Base-by-base conservation (phyloP, 257 asterid species). In the Fraxinus pennsylvanica region DNA sequence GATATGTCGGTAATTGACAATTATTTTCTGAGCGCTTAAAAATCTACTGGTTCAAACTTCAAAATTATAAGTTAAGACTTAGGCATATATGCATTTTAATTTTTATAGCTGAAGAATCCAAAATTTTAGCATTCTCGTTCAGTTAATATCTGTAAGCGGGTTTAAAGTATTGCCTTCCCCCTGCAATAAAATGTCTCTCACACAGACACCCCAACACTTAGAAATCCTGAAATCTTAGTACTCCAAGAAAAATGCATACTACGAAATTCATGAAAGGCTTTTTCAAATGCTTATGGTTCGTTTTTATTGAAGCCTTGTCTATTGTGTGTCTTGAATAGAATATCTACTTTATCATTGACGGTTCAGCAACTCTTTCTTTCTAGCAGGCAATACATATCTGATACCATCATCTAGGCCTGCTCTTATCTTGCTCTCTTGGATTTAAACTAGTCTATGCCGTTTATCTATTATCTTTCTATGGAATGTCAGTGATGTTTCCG, bases 361-460 rank as follows among this genome's bases (percentile, higher is more conserved):
- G 10, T 10, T 54, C 25, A 19, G 22, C 22, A 54, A 17, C 27
- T 5, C 9, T 17, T 3, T n/a, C 65, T 17, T 54, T 70, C 45
- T 35, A 15, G 22, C 74, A 35, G 43, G 73, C 39, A 57, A 35
- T 41, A 9, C 8, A 6, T 6, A 59, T n/a, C 71, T 27, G 69
- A 32, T 35, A 21, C 57, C 77, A 59, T 36, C 71, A 61, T 74
- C 78, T 38, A 9, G 65, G 9, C 7, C n/a, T 22, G 35, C 69
- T 27, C 8, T 19, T 36, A 17, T 9, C 36, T n/a, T 29, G 6
- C 61, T 19, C 7, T 1, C 59, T 63, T 9, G 33, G 33, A n/a
- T 22, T 63, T 35, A 30, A 33, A 3, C 25, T 52, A 6, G 15
- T 36, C 21, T n/a, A 39, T 27, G 25, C 45, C 15, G 27, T 25